Evolutionary conservation across 352 stramenopile species (phyloP).

Genomic region (Phytophthora lateralis): DNA sequence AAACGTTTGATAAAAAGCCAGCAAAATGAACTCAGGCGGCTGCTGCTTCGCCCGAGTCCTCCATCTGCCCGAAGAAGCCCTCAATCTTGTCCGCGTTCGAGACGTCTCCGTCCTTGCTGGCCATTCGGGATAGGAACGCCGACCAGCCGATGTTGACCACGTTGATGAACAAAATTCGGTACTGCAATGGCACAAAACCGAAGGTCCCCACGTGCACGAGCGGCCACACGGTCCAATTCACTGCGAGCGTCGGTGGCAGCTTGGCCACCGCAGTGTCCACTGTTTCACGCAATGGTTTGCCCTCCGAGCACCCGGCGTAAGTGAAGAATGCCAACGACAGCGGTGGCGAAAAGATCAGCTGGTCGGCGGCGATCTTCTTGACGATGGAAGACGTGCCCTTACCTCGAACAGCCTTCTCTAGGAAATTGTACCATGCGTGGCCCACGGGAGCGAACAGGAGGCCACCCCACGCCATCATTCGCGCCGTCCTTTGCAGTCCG

Average conservation of each 20-base stretch:
- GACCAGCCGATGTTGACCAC: slow-evolving; percentile 52
- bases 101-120: slow-evolving; percentile 25
- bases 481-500: slow-evolving; percentile 38
- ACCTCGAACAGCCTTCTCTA: slow-evolving; percentile 63
- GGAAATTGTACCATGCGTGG: slow-evolving; percentile 90
- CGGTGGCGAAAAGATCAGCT: slow-evolving; percentile 44
- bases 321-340: slow-evolving; percentile 45
- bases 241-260: slow-evolving; percentile 40
- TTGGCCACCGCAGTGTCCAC: slow-evolving; percentile 35
- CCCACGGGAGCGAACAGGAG: slow-evolving; percentile 86
- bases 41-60: slow-evolving; percentile 27
- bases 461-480: slow-evolving; percentile 89
- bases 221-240: slow-evolving; percentile 53
- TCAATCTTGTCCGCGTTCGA: slow-evolving; percentile 20
- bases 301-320: slow-evolving; percentile 35
- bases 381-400: slow-evolving; percentile 23
- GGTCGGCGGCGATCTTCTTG: slow-evolving; percentile 49
- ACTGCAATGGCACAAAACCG: slow-evolving; percentile 50
- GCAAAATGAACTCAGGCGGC: neutral
- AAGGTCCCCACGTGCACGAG: slow-evolving; percentile 51
- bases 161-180: slow-evolving; percentile 58
- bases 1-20: too few relatives aligned
- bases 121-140: slow-evolving; percentile 49
- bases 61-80: slow-evolving; percentile 23
- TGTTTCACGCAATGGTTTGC: slow-evolving; percentile 28